These are phyloP conservation scores for Marasmius sp. DNA, from an alignment of 1,284 basidiomycete genomes.

Conservation along the genomic window DNA sequence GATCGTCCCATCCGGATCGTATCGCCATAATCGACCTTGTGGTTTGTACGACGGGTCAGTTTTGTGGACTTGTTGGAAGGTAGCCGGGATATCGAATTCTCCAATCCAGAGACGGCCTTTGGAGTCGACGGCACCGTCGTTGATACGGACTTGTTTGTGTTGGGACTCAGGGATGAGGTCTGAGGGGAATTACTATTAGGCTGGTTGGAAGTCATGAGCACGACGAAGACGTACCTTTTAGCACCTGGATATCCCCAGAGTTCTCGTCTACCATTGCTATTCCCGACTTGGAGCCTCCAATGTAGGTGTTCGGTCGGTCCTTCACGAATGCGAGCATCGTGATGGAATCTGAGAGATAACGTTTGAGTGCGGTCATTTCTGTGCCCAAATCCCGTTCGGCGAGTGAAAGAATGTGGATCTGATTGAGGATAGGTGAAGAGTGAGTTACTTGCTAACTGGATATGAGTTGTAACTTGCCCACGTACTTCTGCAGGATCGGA, in stretches of 20 bases:
- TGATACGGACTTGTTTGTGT: not conserved
- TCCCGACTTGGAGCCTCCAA: not conserved
- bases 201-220: not conserved
- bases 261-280: not conserved
- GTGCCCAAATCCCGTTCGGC: too few species aligned
- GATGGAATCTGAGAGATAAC: not conserved
- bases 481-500: conserved; percentile 1
- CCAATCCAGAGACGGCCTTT: conserved; percentile 3
- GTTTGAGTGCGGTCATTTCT: not conserved
- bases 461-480: not conserved
- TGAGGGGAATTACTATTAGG: not conserved
- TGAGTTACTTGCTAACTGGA: not conserved
- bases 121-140: conserved; percentile 4
- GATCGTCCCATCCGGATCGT: conserved; percentile 1
- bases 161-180: not conserved
- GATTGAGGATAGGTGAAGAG: not conserved
- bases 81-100: not conserved
- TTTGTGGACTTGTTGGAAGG: not conserved
- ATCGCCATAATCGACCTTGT: not conserved
- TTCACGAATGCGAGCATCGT: not conserved
- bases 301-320: not conserved
- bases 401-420: not conserved
- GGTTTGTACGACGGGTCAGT: not conserved
- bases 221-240: not conserved
- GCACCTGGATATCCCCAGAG: not conserved